phyloP scores from a whole-genome alignment of 805 yeast genomes.

The Wickerhamiella spandovensis region DNA sequence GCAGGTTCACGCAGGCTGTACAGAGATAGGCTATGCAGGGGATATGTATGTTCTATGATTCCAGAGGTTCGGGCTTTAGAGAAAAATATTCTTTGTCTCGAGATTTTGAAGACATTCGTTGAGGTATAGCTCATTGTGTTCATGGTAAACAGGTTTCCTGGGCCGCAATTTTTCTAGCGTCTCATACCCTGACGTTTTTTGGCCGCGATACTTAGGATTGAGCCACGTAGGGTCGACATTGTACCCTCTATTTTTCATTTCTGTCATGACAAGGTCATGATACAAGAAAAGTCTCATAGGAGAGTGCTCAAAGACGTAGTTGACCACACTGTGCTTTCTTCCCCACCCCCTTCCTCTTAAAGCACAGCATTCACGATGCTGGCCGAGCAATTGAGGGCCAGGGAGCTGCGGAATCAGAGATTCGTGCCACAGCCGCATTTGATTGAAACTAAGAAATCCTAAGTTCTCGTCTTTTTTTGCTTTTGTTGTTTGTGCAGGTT shows the following conservation, averaged over 20 bases:
- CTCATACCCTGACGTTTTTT: neutral
- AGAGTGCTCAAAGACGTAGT: conserved; percentile 2
- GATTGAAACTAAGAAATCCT: too few species aligned
- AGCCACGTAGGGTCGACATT: neutral
- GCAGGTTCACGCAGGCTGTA: too few species aligned
- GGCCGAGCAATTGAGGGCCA: conserved; percentile 1
- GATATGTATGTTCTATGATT: too few species aligned
- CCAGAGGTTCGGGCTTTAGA: too few species aligned
- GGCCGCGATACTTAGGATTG: neutral
- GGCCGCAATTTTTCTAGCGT: neutral
- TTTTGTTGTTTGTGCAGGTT: too few species aligned
- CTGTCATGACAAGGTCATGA: conserved; percentile 1
- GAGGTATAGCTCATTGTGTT: neutral
- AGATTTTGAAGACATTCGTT: neutral
- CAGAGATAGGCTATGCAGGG: too few species aligned
- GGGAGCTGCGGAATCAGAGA: neutral
- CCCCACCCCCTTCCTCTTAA: conserved; percentile 2
- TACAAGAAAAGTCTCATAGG: conserved; percentile 1
- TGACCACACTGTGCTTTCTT: neutral
- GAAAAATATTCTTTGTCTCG: neutral
- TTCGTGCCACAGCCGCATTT: conserved; percentile 2
- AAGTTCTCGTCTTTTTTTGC: too few species aligned
- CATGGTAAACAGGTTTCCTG: neutral
- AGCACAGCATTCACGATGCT: conserved; percentile 2
- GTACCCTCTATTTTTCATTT: conserved; percentile 1